Base-by-base conservation (phyloP, 2,329 filamentous ascomycete genomes). In the Tetracladium maxilliforme region DNA sequence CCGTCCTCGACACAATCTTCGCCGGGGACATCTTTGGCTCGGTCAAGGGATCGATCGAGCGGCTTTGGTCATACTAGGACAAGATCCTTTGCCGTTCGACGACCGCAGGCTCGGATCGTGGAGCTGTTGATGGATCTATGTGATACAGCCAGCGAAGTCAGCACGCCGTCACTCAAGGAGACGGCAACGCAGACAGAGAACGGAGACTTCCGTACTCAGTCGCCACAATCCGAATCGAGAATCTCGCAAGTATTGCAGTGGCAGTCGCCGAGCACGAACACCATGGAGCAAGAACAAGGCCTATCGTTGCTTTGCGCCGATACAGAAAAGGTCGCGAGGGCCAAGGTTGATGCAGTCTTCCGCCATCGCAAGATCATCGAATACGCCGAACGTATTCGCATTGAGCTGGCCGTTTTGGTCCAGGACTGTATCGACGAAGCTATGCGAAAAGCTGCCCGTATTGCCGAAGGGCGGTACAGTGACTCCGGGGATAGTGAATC, bases 401-500 rank as follows among this genome's bases (percentile, higher is more conserved):
- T 94, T 23, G 90, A 98, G 42, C 92, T 94, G 41, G 79, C 87
- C 15, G 70, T 92, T 14, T 63, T 94, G 30, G 87, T 98, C 3
- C 83, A 95, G 42, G 83, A 94, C 40, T 98, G 90, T 45, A 93
- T 98, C 26, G 77, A 92, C 31, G 84, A 83, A 33, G 90, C 90
- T 7, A 67, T 95, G 51, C 70, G 70, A 35, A 94, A 95, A 50
- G 86, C 90, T 26, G 80, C 81, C 28, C 76, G 76, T 24, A 87
- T 94, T 37, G 83, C 83, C 22, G 74, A 81, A 21, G 87, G 87
- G 8, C 72, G 86, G 26, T 55, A 92, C 10, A 87, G 78, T 34
- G 84, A 92, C 42, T 87, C 82, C 1, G 60, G 64, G 10, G 55
- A 54, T 23, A 37, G 34, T 24, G 30, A 34, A n/a, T 27, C 30